Conservation (phyloP, 2,329 filamentous ascomycete species). For the Rhexocercosporidium sp. region DNA sequence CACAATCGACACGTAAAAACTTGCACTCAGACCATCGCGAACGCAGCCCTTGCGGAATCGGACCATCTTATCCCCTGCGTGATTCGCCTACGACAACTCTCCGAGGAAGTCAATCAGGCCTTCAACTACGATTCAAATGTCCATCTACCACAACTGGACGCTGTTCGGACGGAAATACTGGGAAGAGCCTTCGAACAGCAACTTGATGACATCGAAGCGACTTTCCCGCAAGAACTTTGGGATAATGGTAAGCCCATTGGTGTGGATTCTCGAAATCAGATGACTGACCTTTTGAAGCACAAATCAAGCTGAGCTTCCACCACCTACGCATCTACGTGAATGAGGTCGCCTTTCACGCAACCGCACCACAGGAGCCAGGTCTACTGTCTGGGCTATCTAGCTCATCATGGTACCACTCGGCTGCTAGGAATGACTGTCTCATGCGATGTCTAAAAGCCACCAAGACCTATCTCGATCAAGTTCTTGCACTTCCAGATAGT, state of each 20-base stretch:
- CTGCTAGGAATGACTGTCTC: conserved; percentile 26
- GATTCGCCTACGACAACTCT: conserved; percentile 35
- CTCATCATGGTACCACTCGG: conserved; percentile 32
- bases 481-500: conserved; percentile 17
- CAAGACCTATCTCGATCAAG: conserved; percentile 32
- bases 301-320: conserved; percentile 27
- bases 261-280: neutral
- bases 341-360: conserved; percentile 37
- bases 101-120: conserved; percentile 37
- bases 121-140: conserved; percentile 36
- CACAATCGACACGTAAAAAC: conserved; percentile 35
- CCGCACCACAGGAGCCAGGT: conserved; percentile 8
- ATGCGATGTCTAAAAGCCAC: conserved; percentile 26
- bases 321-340: conserved; percentile 32
- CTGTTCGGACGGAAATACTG: conserved; percentile 35
- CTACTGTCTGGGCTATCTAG: neutral
- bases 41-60: conserved; percentile 28
- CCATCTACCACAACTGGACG: conserved; percentile 30
- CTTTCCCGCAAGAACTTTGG: conserved; percentile 33
- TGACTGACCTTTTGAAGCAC: conserved; percentile 13
- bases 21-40: conserved; percentile 32
- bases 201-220: conserved; percentile 32
- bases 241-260: conserved; percentile 30
- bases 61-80: conserved; percentile 37
- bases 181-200: conserved; percentile 35